Evolutionary conservation across 2,329 filamentous ascomycete species (phyloP), one percentile per base, ranked within the genome.

Genomic region (Fusarium bactridioides): DNA sequence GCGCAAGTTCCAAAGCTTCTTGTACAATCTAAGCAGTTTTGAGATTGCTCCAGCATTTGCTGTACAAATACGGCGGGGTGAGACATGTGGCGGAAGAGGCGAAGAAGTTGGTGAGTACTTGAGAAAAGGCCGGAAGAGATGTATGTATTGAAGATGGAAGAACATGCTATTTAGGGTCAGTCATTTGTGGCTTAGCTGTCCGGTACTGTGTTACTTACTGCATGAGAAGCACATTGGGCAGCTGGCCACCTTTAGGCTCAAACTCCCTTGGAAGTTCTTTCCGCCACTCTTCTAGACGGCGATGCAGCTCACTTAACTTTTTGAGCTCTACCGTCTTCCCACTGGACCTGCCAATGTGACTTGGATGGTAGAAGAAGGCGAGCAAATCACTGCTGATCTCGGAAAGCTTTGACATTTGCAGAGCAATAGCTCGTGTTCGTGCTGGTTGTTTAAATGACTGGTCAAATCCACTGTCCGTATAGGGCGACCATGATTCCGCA

Each of bases 371-470:
- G 81, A 99, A 99, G 78, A 93, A 93, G 29, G 92, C 87, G 67
- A 98, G 86, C 23, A 99, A 84, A 77, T 98, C 95, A 76, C 94
- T 94, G 79, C 94, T 98, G 61, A 99, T 98, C 80, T 98, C 95
- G 77, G 94, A 97, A 1, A 98, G 86, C 72, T 90, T 91, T 0
- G 92, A 92, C 35, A 98, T 90, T 77, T 97, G 94, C 38, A 97
- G 84, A 4, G 93, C 92, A 10, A 95, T 89, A 4, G 95, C 92
- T 64, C 96, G 88, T 10, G 93, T 98, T 65, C 95, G 87, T 9
- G 94, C 92, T 2, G 95, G 93, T 78, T 98, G 95, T 21, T 90
- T 89, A 72, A 91, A 86, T 3, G 91, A 87, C 72, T 92, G 87
- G 61, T 92, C 91, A 67, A 93, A 91, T 2, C 95, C 96, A 35